Base-by-base conservation (phyloP, 2,329 filamentous ascomycete species). In the Elsinoe ampelina region DNA sequence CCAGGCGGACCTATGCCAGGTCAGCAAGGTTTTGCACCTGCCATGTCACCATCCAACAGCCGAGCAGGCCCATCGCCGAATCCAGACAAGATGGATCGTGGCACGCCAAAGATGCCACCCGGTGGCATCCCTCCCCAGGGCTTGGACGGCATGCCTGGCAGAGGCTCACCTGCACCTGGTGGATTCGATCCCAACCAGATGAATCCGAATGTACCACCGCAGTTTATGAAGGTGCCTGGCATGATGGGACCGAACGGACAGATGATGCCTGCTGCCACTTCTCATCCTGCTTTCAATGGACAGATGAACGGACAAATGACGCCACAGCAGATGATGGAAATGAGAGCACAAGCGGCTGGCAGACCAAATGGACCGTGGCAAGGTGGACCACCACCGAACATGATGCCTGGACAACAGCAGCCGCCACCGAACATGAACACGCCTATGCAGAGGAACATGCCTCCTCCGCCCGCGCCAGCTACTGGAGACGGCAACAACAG, bases 71-170 rank as follows among this genome's bases (percentile, higher is more conserved):
- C 86, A 22, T 91, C 87, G 10, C 87, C 87, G 35, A 90, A 88
- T 67, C 85, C 87, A 19, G 76, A 79, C 43, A 87, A 91, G 60
- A 89, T 89, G 79, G 89, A 88, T 76, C 84, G 87, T 52, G 82
- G 82, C 51, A 87, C 85, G 22, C 85, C 86, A 22, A 86, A 88
- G 70, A 83, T 89, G 78, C 81, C 80, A 64, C 81, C 81, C 58
- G 79, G 79, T 36, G 82, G 80, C 57, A 82, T 89, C 61, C 84
- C 85, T 12, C 89, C 84, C 20, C 86, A 83, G 6, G 77, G 87
- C 60, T 84, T 85, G 2, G 87, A 88, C 66, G 85, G 82, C 12
- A 65, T 83, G 79, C 64, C 81, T 77, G 70, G 78, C 58, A 77
- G 82, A 60, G 77, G 74, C 58, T 84, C 82, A n/a, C 82, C 82